A percentile compares a stretch with the other conserved stretches of the same genome.
Evolutionary conservation across 169 alveolate genomes (phyloP).

Genomic region (Eimeria praecox): DNA sequence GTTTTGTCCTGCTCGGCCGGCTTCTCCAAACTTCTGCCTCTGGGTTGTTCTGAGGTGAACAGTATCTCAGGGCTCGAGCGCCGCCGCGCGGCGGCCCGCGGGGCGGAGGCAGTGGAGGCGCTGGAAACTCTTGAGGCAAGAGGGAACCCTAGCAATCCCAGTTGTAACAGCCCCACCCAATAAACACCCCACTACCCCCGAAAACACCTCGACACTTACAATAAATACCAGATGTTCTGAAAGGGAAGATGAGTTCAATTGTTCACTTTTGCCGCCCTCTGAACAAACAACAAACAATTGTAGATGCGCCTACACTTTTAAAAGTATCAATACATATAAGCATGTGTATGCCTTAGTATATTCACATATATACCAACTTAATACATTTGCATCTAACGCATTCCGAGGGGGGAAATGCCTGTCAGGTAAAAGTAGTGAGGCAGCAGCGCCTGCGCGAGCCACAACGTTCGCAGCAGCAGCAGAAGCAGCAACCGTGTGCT

Average conservation of each 20-base stretch:
- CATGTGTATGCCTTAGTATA: neutral
- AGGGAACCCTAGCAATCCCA: neutral
- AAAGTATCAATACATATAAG: neutral
- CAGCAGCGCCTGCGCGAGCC: neutral
- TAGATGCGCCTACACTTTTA: neutral
- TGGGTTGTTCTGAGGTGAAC: conserved; percentile 13
- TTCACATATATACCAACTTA: neutral
- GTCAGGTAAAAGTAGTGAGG: neutral
- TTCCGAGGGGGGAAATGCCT: neutral
- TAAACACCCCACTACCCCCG: neutral
- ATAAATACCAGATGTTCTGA: neutral
- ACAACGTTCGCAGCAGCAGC: neutral
- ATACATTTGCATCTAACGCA: neutral
- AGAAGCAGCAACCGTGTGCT: conserved; percentile 5
- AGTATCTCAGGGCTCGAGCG: conserved; percentile 11
- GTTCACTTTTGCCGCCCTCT: neutral
- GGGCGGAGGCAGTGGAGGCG: conserved; percentile 33
- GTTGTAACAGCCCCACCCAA: neutral
- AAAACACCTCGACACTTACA: neutral
- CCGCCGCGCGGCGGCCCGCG: neutral
- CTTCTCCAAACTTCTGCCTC: conserved; percentile 39
- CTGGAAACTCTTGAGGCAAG: conserved; percentile 16
- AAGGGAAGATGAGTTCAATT: neutral
- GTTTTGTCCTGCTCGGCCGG: neutral
- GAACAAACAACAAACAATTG: neutral